Evolutionary conservation across 768 basidiomycete genomes (phyloP).

Genomic region (Rhizopogon salebrosus): DNA sequence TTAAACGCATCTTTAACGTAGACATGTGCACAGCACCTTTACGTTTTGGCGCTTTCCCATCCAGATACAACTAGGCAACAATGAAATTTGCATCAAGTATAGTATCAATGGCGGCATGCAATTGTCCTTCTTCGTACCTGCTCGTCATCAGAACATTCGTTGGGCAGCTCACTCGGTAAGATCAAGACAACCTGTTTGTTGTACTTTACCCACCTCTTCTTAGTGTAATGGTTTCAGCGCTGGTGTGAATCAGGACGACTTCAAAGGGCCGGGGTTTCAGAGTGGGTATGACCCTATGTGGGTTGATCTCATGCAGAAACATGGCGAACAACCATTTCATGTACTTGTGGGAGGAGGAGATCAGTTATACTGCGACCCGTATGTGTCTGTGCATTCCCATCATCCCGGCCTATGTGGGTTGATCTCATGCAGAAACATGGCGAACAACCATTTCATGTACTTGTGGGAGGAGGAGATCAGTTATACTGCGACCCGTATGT

Average conservation of each 20-base stretch:
- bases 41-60: constrained; percentile 95
- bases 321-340: constrained; percentile 79
- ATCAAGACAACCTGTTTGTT: background rate
- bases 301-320: constrained; percentile 85
- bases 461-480: constrained; percentile 94
- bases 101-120: constrained; percentile 75
- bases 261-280: constrained; percentile 74
- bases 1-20: background rate
- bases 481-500: constrained; percentile 78
- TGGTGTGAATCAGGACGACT: constrained; percentile 86
- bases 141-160: constrained; percentile 74
- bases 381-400: constrained; percentile 16
- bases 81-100: constrained; percentile 78
- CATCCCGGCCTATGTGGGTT: constrained; percentile 92
- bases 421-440: constrained; percentile 85
- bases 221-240: constrained; percentile 88
- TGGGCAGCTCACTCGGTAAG: constrained; percentile 85
- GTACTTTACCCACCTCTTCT: background rate
- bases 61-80: constrained; percentile 63
- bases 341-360: constrained; percentile 92
- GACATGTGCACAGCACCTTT: constrained; percentile 50
- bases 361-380: constrained; percentile 86
- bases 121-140: constrained; percentile 82
- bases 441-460: constrained; percentile 77
- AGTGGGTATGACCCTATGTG: constrained; percentile 89